Conservation (phyloP, 2,329 filamentous ascomycete species). For the Coniochaeta pulveracea region DNA sequence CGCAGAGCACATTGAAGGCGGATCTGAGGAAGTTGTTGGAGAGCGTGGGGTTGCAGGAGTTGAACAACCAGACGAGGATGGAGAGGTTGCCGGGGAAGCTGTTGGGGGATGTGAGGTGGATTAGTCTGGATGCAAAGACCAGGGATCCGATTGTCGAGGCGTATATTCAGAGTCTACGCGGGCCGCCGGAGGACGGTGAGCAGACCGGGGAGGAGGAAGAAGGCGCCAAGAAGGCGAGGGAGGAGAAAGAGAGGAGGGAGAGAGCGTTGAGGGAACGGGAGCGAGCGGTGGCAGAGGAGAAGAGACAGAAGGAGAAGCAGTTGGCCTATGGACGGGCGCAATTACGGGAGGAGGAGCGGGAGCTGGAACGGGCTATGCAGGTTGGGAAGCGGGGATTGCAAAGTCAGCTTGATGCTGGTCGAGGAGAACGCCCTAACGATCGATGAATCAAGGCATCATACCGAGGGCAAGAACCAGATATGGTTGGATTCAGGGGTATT, state of each 20-base stretch:
- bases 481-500: no score
- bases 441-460: no score
- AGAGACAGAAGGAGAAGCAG: conserved; percentile 44
- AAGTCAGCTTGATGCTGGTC: conserved; percentile 36
- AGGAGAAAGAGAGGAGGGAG: conserved; percentile 48
- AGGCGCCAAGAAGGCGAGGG: conserved; percentile 32
- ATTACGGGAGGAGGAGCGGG: conserved; percentile 54
- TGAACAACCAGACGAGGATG: conserved; percentile 48
- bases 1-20: conserved; percentile 53
- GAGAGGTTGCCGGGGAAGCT: conserved; percentile 50
- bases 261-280: conserved; percentile 57
- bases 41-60: conserved; percentile 40
- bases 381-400: conserved; percentile 56
- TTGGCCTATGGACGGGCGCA: conserved; percentile 49
- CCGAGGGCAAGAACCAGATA: no score
- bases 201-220: conserved; percentile 38
- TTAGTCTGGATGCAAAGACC: conserved; percentile 48
- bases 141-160: conserved; percentile 56
- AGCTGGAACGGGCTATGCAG: conserved; percentile 58
- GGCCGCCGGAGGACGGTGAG: conserved; percentile 35
- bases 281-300: conserved; percentile 49
- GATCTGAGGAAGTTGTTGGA: conserved; percentile 58
- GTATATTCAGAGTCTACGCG: conserved; percentile 52
- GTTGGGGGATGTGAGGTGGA: conserved; percentile 57
- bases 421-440: neutral